phyloP scores from a whole-genome alignment of 2,329 filamentous ascomycete species.

The Sclerotinia spermophila region DNA sequence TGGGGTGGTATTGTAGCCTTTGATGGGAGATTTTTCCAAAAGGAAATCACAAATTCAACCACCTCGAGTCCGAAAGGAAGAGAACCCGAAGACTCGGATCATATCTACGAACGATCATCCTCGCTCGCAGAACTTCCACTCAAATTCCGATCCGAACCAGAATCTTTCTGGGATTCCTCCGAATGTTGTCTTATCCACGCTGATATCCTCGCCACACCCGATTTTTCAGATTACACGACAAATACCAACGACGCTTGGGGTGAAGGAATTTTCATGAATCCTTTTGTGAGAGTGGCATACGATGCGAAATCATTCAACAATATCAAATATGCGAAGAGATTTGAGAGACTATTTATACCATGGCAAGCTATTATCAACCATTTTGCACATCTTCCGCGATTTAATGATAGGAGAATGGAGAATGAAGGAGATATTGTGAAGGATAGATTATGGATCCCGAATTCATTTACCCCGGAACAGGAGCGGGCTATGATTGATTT shows the following conservation, averaged over 20 bases:
- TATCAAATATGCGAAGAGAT: slow-evolving; percentile 57
- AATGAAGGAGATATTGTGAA: slow-evolving; percentile 52
- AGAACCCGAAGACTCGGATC: background rate
- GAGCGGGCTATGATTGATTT: slow-evolving; percentile 17
- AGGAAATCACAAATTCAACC: background rate
- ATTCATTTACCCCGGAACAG: slow-evolving; percentile 32
- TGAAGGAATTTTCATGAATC: slow-evolving; percentile 68
- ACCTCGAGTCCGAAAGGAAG: background rate
- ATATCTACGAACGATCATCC: slow-evolving; percentile 22
- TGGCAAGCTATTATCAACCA: slow-evolving; percentile 57
- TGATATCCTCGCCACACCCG: slow-evolving; percentile 41
- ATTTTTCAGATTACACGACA: slow-evolving; percentile 15
- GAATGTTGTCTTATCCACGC: slow-evolving; percentile 60
- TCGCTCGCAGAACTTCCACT: slow-evolving; percentile 23
- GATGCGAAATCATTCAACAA: slow-evolving; percentile 52
- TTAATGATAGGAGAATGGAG: slow-evolving; percentile 59
- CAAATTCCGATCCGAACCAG: slow-evolving; percentile 53
- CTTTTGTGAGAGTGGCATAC: slow-evolving; percentile 70
- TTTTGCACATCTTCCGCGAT: slow-evolving; percentile 53
- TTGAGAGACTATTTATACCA: slow-evolving; percentile 61
- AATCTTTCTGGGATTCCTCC: slow-evolving; percentile 59
- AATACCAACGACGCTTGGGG: slow-evolving; percentile 32
- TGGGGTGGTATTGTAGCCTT: slow-evolving; percentile 75
- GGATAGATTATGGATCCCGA: slow-evolving; percentile 49
- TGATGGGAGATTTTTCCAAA: slow-evolving; percentile 57